Evolutionary conservation across 768 basidiomycete genomes (phyloP).

Genomic region (Serpula lacrymans): DNA sequence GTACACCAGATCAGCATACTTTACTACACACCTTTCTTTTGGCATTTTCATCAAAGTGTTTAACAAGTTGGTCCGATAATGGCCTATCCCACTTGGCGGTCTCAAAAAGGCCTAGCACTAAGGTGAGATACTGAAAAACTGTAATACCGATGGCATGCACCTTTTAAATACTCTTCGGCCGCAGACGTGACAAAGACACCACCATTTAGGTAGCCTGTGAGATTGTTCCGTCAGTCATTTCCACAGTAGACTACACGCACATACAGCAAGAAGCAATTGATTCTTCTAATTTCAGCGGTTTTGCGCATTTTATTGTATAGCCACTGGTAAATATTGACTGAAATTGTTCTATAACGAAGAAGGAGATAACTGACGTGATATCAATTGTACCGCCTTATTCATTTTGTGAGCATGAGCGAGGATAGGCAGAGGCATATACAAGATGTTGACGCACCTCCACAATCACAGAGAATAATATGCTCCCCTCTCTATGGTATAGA

Average conservation of each 20-base stretch:
- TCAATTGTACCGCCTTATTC: constrained; percentile 42
- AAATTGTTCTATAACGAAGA: too few species aligned
- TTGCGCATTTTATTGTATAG: constrained; percentile 12
- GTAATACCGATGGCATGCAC: neutral
- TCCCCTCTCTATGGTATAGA: constrained; percentile 16
- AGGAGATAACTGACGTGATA: constrained; percentile 13
- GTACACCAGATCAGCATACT: too few species aligned
- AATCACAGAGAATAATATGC: constrained; percentile 26
- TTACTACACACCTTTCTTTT: constrained; percentile 20
- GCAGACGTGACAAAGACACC: constrained; percentile 18
- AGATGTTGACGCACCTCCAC: constrained; percentile 25
- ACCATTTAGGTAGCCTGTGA: constrained; percentile 17
- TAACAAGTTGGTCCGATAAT: constrained; percentile 13
- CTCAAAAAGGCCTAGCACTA: neutral
- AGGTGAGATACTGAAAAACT: neutral
- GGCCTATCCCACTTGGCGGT: constrained; percentile 12
- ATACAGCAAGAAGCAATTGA: constrained; percentile 16
- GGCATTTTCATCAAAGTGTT: constrained; percentile 19
- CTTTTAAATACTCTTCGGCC: constrained; percentile 12
- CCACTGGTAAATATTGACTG: constrained; percentile 8
- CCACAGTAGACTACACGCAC: constrained; percentile 1
- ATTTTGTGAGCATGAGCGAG: too few species aligned
- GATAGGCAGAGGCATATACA: too few species aligned
- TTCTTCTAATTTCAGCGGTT: constrained; percentile 4
- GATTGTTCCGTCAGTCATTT: too few species aligned